A percentile compares a stretch with the other conserved stretches of the same genome.
Evolutionary conservation across 176 grass and related monocot species (phyloP).

Genomic region (Aegilops longissima): DNA sequence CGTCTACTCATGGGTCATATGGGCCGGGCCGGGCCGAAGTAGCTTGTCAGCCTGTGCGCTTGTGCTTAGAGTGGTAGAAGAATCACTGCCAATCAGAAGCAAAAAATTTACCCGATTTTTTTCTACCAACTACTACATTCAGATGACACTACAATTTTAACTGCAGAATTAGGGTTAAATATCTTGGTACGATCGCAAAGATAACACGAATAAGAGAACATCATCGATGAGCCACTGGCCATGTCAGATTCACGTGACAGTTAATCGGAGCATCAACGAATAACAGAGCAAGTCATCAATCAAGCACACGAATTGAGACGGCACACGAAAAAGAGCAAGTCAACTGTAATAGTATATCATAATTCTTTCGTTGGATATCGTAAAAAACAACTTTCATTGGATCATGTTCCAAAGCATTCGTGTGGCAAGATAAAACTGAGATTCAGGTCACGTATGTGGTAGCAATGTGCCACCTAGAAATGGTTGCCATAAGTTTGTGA

Average conservation of each 20-base stretch:
- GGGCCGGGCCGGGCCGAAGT: slow-evolving; percentile 19
- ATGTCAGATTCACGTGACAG: not conserved
- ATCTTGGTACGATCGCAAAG: not conserved
- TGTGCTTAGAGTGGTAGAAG: too few relatives aligned
- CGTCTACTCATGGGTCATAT: slow-evolving; percentile 38
- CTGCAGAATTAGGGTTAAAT: too few relatives aligned
- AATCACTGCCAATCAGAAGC: not conserved
- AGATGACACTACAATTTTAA: too few relatives aligned
- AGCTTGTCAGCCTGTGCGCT: too few relatives aligned
- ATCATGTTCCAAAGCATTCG: not conserved
- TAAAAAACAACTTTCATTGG: not conserved
- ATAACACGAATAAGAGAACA: not conserved
- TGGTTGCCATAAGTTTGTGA: too few relatives aligned
- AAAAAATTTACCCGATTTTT: too few relatives aligned
- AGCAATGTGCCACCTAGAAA: too few relatives aligned
- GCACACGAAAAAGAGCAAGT: not conserved
- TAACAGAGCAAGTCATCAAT: not conserved
- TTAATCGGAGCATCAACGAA: not conserved
- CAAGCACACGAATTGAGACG: not conserved
- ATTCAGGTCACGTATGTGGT: not conserved
- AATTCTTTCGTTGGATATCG: not conserved
- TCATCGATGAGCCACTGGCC: too few relatives aligned
- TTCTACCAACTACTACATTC: too few relatives aligned
- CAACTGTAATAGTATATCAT: not conserved
- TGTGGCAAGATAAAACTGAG: not conserved